Evolutionary conservation across 2,329 filamentous ascomycete genomes (phyloP).

Genomic region (Apiospora malaysiana): DNA sequence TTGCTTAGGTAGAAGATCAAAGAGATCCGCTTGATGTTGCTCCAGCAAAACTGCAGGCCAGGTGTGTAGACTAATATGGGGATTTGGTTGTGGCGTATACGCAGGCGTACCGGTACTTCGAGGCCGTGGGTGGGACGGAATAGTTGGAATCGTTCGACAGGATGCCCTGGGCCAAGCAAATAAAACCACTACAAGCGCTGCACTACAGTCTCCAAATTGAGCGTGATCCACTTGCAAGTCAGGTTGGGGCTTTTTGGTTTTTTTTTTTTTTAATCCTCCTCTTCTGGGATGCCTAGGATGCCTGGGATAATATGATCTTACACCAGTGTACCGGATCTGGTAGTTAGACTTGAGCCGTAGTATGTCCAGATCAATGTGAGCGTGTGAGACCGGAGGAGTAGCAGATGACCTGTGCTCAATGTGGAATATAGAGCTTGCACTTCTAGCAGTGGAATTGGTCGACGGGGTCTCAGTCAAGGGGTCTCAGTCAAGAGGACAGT

Average conservation of each 20-base stretch:
- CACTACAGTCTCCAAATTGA: conserved; percentile 15
- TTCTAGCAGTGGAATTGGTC: background rate
- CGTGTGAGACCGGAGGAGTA: background rate
- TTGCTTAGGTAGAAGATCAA: conserved; percentile 8
- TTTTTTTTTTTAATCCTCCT: background rate
- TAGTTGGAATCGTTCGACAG: conserved; percentile 16
- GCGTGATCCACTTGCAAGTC: background rate
- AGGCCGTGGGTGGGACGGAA: conserved; percentile 6
- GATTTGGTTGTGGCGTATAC: conserved; percentile 12
- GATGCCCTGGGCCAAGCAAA: conserved; percentile 14
- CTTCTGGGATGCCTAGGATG: background rate
- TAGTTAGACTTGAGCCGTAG: background rate
- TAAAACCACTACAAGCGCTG: conserved; percentile 18
- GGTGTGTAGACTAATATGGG: conserved; percentile 17
- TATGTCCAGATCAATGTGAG: background rate
- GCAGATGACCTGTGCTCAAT: background rate
- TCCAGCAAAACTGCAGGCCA: conserved; percentile 9
- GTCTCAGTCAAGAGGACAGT: too few relatives aligned
- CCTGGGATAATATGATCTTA: background rate
- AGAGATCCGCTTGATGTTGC: conserved; percentile 17
- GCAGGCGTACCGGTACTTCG: conserved; percentile 13
- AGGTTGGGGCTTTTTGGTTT: too few relatives aligned
- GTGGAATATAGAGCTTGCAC: background rate
- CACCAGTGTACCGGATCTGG: background rate
- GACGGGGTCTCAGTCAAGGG: too few relatives aligned